A percentile compares a stretch with the other conserved stretches of the same genome.
Evolutionary conservation across 257 asterid genomes (phyloP).

Genomic region (Plectranthus barbatus): DNA sequence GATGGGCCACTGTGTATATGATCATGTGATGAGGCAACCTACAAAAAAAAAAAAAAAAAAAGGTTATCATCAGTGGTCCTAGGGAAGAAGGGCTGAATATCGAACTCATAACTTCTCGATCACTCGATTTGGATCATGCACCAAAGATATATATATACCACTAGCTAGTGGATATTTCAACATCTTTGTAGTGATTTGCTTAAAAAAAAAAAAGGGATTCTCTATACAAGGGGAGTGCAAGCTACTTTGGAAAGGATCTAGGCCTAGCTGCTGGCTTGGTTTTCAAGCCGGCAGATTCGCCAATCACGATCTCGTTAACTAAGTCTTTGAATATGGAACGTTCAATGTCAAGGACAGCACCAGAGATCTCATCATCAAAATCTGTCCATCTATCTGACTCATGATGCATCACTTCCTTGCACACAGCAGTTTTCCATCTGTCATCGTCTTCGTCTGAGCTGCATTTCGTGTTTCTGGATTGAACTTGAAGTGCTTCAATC

Average conservation of each 20-base stretch:
- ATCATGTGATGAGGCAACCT: too few species aligned
- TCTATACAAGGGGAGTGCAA: background rate
- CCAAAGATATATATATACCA: too few species aligned
- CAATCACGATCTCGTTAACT: conserved; percentile 68
- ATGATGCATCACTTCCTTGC: conserved; percentile 47
- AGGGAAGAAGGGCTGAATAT: too few species aligned
- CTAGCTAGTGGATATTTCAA: too few species aligned
- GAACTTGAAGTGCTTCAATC: conserved; percentile 58
- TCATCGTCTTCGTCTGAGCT: conserved; percentile 44
- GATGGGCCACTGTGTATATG: too few species aligned
- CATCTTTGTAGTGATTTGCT: too few species aligned
- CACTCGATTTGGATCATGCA: too few species aligned
- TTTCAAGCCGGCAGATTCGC: conserved; percentile 46
- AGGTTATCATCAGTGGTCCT: too few species aligned
- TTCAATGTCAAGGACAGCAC: conserved; percentile 66
- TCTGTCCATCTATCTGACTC: conserved; percentile 50
- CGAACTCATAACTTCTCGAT: too few species aligned
- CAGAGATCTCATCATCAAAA: conserved; percentile 47
- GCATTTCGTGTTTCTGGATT: conserved; percentile 26
- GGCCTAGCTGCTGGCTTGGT: conserved; percentile 39
- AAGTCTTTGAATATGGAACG: conserved; percentile 79
- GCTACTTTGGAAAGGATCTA: conserved; percentile 33
- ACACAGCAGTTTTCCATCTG: conserved; percentile 47
- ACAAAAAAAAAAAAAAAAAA: too few species aligned
- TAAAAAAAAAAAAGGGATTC: background rate